These are phyloP conservation scores for Athelia psychrophila DNA, from an alignment of 1,284 basidiomycete genomes.

Conservation along the genomic window DNA sequence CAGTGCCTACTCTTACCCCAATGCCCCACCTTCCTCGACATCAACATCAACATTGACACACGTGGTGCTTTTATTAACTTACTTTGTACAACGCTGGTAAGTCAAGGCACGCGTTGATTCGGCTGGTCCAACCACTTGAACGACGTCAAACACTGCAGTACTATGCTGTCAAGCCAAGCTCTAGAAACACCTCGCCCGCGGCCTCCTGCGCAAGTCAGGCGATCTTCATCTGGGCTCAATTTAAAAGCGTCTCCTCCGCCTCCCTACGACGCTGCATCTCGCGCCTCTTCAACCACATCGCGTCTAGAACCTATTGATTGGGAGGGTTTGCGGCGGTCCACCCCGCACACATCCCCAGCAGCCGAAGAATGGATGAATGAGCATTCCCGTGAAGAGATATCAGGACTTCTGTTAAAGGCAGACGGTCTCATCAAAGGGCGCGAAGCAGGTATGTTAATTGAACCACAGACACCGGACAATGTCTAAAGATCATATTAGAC, in stretches of 20 bases:
- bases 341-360: conserved; percentile 20
- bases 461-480: conserved; percentile 12
- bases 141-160: too few relatives aligned
- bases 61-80: too few relatives aligned
- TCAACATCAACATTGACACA: too few relatives aligned
- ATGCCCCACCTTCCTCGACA: too few relatives aligned
- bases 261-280: conserved; percentile 46
- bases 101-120: too few relatives aligned
- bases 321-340: neutral
- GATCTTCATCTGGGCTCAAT: conserved; percentile 36
- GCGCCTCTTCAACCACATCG: conserved; percentile 16
- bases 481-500: conserved; percentile 39
- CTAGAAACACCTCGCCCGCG: conserved; percentile 49
- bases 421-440: conserved; percentile 72
- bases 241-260: conserved; percentile 43
- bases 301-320: conserved; percentile 7
- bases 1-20: too few relatives aligned
- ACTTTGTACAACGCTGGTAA: too few relatives aligned
- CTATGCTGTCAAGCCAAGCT: conserved; percentile 45
- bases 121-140: too few relatives aligned
- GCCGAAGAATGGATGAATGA: conserved; percentile 52
- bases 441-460: conserved; percentile 58
- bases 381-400: conserved; percentile 69
- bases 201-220: conserved; percentile 57
- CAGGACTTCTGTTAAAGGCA: conserved; percentile 62